Evolutionary conservation across 192 early-diverging fungal genomes (phyloP).

Genomic region (Thamnidium elegans): DNA sequence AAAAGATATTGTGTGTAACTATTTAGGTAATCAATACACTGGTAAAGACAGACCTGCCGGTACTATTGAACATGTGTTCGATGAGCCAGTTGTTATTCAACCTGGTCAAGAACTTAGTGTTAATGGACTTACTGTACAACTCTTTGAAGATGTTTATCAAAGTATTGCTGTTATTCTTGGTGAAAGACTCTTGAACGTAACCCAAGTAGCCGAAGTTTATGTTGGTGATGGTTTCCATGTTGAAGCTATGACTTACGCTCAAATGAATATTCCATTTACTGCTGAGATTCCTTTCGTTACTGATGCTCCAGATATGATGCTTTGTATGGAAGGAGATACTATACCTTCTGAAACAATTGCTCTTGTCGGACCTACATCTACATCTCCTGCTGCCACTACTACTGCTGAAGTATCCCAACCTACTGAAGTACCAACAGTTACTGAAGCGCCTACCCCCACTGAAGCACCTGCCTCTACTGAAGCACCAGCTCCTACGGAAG

Average conservation of each 20-base stretch:
- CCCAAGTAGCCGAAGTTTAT: slow-evolving; percentile 18
- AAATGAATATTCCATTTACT: slow-evolving; percentile 23
- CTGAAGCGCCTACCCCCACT: neutral
- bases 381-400: neutral
- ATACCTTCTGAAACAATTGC: neutral
- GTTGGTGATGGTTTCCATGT: slow-evolving; percentile 22
- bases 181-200: slow-evolving; percentile 11
- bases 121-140: neutral
- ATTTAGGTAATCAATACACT: neutral
- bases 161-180: neutral
- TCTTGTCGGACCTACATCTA: neutral
- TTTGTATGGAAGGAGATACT: neutral
- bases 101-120: neutral
- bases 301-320: neutral
- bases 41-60: neutral
- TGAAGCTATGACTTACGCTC: slow-evolving; percentile 21
- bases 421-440: neutral
- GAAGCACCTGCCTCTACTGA: neutral
- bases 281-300: neutral
- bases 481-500: neutral
- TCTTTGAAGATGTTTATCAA: neutral
- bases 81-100: slow-evolving; percentile 6
- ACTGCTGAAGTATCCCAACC: neutral
- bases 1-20: neutral
- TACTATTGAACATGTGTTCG: neutral